These are phyloP conservation scores for Pichia insulana DNA, from an alignment of 805 yeast species.

Conservation along the genomic window DNA sequence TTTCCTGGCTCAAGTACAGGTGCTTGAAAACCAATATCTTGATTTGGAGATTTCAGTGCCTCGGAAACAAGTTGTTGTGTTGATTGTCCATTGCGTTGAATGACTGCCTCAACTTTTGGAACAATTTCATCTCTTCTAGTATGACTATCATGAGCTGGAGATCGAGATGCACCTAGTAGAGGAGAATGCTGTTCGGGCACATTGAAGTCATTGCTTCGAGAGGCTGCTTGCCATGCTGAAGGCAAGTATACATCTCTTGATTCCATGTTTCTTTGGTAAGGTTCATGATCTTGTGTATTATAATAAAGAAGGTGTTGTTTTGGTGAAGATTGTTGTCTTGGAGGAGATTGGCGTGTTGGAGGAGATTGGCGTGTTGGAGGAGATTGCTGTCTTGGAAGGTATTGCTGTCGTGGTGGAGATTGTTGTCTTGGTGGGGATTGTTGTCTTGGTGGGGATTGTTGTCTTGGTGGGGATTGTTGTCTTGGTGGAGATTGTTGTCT, in stretches of 20 bases:
- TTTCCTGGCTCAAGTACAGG: neutral
- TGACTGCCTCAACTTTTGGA: too few species aligned
- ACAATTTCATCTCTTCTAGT: too few species aligned
- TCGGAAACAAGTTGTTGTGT: neutral
- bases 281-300: too few species aligned
- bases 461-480: neutral
- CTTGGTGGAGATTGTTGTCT: conserved; percentile 2
- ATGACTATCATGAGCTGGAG: neutral
- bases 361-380: neutral
- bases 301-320: neutral
- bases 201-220: too few species aligned
- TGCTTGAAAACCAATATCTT: neutral
- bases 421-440: conserved; percentile 1
- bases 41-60: neutral
- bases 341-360: neutral
- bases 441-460: neutral
- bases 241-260: too few species aligned
- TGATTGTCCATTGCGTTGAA: neutral
- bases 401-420: conserved; percentile 3
- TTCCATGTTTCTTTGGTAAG: too few species aligned
- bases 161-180: neutral
- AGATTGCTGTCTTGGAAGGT: neutral
- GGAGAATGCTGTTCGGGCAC: conserved; percentile 1
- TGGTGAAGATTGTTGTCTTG: neutral
- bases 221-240: too few species aligned